Base-by-base conservation (phyloP, 1,139 yeast genomes). In the Pichia sp. region DNA sequence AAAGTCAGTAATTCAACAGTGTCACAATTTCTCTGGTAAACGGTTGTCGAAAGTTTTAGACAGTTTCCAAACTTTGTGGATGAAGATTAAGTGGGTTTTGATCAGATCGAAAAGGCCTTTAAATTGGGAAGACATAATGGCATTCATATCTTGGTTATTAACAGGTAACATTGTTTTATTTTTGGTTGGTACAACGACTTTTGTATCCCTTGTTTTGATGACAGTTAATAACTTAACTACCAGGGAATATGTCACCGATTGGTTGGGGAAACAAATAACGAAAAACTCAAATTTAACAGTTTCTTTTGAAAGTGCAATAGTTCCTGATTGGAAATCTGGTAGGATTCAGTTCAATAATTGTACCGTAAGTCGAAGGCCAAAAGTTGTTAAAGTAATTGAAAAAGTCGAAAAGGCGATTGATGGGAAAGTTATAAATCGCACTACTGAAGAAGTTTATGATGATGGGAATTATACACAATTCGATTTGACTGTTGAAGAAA, bases 401-500 rank as follows among this genome's bases (percentile, higher is more conserved):
- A 83, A 85, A 52, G 91, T 91, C 4, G 42, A 44, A 20, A 42
- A 39, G 15, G 26, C 36, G 11, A 33, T 39, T 5, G 38, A 40
- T 20, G 50, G 51, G 10, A 47, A 47, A 38, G 35, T 45, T n/a
- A 6, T 44, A 22, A 32, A 20, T 10, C 38, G 30, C 15, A 24
- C 45, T 8, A 25, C 8, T 25, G 38, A 49, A 51, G 36, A 42
- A 12, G 36, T 38, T 20, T 71, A 63, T 31, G 95, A 89, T 52
- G 95, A 86, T 56, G 96, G 96, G 1, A 91, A 91, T 59, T 91
- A 89, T 59, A 89, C 98, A 0, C 98, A 91, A 56, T 91, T 83
- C 59, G 98, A 91, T 60, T 61, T 91, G 30, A 85, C 95, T 0
- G 82, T 91, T 20, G 96, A 89, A 48, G 85, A 84, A 47, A 82